Base-by-base conservation (phyloP, 495 filamentous ascomycete species). In the Tuber aestivum region DNA sequence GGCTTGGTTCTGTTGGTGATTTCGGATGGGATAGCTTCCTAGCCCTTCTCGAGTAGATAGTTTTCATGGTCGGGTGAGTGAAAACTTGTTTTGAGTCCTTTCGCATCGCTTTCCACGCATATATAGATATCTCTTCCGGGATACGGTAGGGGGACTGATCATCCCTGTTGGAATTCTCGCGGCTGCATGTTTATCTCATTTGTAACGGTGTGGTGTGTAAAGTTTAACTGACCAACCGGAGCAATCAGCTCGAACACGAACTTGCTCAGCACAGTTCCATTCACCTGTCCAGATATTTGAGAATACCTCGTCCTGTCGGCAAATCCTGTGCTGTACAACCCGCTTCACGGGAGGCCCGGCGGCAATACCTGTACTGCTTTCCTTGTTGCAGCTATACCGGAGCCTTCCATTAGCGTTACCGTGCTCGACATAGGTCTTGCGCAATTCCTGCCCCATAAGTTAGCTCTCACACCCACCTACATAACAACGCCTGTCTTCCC, bases 191-290 rank as follows among this genome's bases (percentile, higher is more conserved):
- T 65, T 65, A 65, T 65, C 32, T 65, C 56, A 65, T 65, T 65
- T 65, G 56, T 35, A 65, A 65, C 27, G 56, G 56, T 65, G 56
- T 65, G 56, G 27, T 65, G 56, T 65, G 56, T 35, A 18, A 5
- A 32, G 56, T 32, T 65, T 75, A 72, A 45, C 74, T 79, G 72
- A 75, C 78, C 78, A 79, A 79, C 78, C 76, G 73, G 78, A 79
- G 37, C 27, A 70, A 75, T 70, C 75, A 79, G 76, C 38, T 79
- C 70, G 72, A 38, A 72, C 78, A 79, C 78, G 78, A 75, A 72
- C 78, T 75, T 71, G 61, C 40, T 75, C n/a, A 61, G 72, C 72
- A 69, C 71, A 70, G 37, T 37, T 76, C 70, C 70, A 75, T 70
- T 71, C 56, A 50, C 42, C 69, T 79, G 50, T 70, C 73, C 75